Evolutionary conservation across 495 filamentous ascomycete genomes (phyloP).

Genomic region (Hypoxylon cercidicola): DNA sequence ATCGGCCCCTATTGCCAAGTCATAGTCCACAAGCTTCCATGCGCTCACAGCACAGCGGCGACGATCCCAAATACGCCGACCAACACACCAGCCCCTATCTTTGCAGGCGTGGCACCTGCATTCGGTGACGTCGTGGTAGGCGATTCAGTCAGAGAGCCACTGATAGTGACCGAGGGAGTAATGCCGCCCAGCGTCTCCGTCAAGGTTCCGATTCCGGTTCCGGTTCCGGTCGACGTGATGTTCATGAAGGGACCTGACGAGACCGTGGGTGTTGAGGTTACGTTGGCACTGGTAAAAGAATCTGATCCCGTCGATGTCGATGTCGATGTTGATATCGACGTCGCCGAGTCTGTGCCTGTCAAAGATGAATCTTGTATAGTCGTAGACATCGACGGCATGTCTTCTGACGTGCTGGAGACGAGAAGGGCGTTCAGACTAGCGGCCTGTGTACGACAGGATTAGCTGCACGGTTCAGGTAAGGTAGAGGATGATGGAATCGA

Average conservation of each 20-base stretch:
- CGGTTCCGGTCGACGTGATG: constrained; percentile 4
- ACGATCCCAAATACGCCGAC: constrained; percentile 39
- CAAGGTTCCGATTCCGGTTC: background rate
- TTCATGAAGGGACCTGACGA: constrained; percentile 16
- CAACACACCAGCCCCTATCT: constrained; percentile 37
- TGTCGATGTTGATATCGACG: background rate
- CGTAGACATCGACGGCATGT: constrained; percentile 3
- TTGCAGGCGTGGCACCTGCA: constrained; percentile 34
- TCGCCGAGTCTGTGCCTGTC: background rate
- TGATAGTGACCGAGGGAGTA: constrained; percentile 9
- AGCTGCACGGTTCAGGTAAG: constrained; percentile 4
- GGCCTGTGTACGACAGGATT: constrained; percentile 4
- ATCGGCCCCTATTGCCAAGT: background rate
- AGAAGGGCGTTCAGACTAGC: constrained; percentile 6
- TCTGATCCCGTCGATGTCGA: background rate
- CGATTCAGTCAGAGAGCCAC: constrained; percentile 18
- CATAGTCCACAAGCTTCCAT: background rate
- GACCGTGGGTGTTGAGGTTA: constrained; percentile 8
- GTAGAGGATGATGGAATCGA: background rate
- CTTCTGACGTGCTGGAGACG: constrained; percentile 20
- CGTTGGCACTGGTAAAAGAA: background rate
- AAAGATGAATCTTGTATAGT: background rate
- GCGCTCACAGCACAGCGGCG: constrained; percentile 29
- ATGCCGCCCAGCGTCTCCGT: constrained; percentile 22
- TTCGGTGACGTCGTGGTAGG: constrained; percentile 15